Evolutionary conservation across 2,329 filamentous ascomycete genomes (phyloP), one percentile per base, ranked within the genome.

Genomic region (Aotearoamyces nothofagi): DNA sequence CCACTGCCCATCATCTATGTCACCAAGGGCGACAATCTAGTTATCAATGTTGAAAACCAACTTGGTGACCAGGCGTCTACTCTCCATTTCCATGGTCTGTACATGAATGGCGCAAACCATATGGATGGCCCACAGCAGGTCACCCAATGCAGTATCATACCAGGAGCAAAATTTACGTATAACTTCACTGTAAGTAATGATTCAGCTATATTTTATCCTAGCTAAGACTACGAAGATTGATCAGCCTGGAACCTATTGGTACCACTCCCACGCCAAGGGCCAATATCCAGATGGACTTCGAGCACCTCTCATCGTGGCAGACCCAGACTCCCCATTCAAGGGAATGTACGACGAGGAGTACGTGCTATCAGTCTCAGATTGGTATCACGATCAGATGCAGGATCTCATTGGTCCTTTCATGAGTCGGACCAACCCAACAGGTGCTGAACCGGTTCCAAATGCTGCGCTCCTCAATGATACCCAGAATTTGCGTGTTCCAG

Each of bases 221-320:
- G 10, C 15, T 13, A 33, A 8, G 13, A 8, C 17, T 17, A 3
- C 4, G 22, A 22, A 66, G 61, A 44, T 60, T 9, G 47, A 69
- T 27, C 76, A 81, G 54, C 63, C 73, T 0, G 79, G 78, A 15
- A 80, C 77, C 1, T 84, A 81, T 50, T 84, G 78, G 79, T 86
- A 84, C 38, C 69, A 75, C 43, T 69, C 63, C 8, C 66, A 70
- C 39, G 47, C 56, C 24, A 52, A 54, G 34, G 61, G 57, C 5
- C 63, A 68, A 38, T 73, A 71, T 36, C 66, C 67, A 2, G 68
- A 74, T 45, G 69, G 68, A 4, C 54, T 70, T 16, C 60, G 68
- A 19, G 66, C 60, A 3, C 54, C 66, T 2, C 47, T 74, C 17
- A 63, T 73, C 24, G 58, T 73, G 13, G 58, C 63, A 17, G 67